These are phyloP conservation scores for Trifolium dubium DNA, from an alignment of 306 rosid genomes.

Conservation along the genomic window DNA sequence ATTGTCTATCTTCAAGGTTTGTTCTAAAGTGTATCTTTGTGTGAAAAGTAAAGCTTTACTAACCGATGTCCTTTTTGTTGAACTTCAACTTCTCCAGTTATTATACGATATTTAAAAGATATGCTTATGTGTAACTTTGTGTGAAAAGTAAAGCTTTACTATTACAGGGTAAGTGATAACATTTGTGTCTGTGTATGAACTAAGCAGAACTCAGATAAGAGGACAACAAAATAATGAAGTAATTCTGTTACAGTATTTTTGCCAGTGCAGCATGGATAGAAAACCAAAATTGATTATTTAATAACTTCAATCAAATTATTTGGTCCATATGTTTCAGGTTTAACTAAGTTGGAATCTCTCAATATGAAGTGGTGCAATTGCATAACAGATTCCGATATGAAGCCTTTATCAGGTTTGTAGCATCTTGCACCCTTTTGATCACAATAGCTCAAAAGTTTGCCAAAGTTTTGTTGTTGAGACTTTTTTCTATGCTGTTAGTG, in stretches of 20 bases:
- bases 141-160: constrained; percentile 12
- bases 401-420: constrained; percentile 73
- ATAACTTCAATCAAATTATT: constrained; percentile 21
- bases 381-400: constrained; percentile 82
- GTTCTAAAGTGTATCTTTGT: constrained; percentile 36
- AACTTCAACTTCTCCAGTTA: constrained; percentile 6
- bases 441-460: constrained; percentile 30
- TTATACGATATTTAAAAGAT: background rate
- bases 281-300: constrained; percentile 31
- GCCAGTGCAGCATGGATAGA: constrained; percentile 4
- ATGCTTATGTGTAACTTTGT: constrained; percentile 15
- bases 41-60: constrained; percentile 9
- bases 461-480: constrained; percentile 1
- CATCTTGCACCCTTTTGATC: constrained; percentile 33
- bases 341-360: constrained; percentile 81
- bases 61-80: constrained; percentile 13
- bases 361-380: constrained; percentile 96
- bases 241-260: constrained; percentile 19
- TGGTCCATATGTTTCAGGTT: constrained; percentile 58
- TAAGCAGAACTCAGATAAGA: constrained; percentile 2
- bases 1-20: constrained; percentile 82
- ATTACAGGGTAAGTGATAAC: background rate
- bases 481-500: constrained; percentile 16
- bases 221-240: constrained; percentile 8
- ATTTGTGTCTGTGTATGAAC: background rate